Evolutionary conservation across 2,329 filamentous ascomycete genomes (phyloP).

Genomic region (Cladosporium velox): DNA sequence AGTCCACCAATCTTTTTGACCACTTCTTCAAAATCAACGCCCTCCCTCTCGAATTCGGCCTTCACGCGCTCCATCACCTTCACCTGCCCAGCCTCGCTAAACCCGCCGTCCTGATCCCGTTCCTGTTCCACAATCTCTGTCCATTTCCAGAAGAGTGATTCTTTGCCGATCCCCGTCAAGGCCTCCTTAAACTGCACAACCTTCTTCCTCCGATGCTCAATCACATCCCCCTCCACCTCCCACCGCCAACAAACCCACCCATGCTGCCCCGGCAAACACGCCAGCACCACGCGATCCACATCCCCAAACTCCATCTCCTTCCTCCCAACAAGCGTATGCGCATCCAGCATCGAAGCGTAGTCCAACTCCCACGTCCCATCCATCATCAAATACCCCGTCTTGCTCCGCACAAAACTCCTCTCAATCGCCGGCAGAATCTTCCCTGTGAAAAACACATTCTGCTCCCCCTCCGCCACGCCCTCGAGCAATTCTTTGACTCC

Average conservation of each 20-base stretch:
- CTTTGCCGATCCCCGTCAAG: slow-evolving; percentile 75
- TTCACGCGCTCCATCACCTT: slow-evolving; percentile 73
- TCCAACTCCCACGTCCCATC: slow-evolving; percentile 85
- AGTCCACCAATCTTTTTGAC: slow-evolving; percentile 70
- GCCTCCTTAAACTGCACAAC: slow-evolving; percentile 79
- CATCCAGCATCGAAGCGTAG: slow-evolving; percentile 76
- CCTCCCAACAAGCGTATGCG: slow-evolving; percentile 65
- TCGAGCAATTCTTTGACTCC: slow-evolving; percentile 58
- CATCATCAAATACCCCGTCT: slow-evolving; percentile 87
- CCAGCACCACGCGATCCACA: slow-evolving; percentile 69
- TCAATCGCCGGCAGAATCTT: slow-evolving; percentile 70
- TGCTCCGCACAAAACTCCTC: slow-evolving; percentile 65
- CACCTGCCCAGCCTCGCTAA: slow-evolving; percentile 72
- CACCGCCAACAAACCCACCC: slow-evolving; percentile 60
- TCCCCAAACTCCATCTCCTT: slow-evolving; percentile 63
- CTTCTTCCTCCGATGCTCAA: slow-evolving; percentile 69
- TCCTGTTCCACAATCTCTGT: slow-evolving; percentile 91
- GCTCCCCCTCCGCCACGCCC: slow-evolving; percentile 54
- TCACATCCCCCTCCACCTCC: slow-evolving; percentile 46
- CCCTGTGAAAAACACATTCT: slow-evolving; percentile 59
- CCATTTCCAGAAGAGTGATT: slow-evolving; percentile 88
- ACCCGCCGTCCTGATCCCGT: slow-evolving; percentile 74
- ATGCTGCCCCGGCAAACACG: slow-evolving; percentile 64
- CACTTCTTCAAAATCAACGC: slow-evolving; percentile 79
- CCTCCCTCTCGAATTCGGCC: slow-evolving; percentile 71